A percentile compares a stretch with the other conserved stretches of the same genome.
Conservation (phyloP, 257 asterid genomes). For the Nicotiana tabacum region DNA sequence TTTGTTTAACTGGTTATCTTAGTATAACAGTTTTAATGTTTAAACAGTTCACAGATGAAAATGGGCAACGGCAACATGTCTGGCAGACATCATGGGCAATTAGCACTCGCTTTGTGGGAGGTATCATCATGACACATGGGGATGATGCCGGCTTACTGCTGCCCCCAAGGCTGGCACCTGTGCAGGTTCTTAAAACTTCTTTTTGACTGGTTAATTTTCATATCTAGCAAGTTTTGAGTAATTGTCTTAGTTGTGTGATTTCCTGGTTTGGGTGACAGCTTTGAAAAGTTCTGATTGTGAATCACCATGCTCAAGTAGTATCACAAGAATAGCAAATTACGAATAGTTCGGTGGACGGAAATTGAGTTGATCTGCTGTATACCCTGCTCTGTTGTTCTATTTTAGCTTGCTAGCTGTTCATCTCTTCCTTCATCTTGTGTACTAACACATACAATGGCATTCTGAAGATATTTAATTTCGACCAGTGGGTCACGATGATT, state of each 20-base stretch:
- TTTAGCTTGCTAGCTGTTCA: background rate
- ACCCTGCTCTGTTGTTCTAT: background rate
- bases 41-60: conserved; percentile 87
- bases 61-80: conserved; percentile 82
- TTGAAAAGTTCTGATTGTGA: background rate
- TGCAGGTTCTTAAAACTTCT: conserved; percentile 53
- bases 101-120: conserved; percentile 96
- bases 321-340: background rate
- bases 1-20: background rate
- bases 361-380: background rate
- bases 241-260: background rate
- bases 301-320: background rate
- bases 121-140: conserved; percentile 96
- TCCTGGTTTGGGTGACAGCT: background rate
- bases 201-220: conserved; percentile 11
- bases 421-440: background rate
- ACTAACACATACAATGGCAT: background rate
- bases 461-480: background rate
- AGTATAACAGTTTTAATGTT: background rate
- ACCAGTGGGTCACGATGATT: background rate
- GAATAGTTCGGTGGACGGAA: background rate
- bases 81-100: conserved; percentile 99
- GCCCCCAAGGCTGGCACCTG: conserved; percentile 89
- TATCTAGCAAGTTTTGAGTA: background rate
- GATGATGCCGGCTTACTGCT: conserved; percentile 94